phyloP scores from a whole-genome alignment of 257 asterid species.

The Pogostemon cablin region DNA sequence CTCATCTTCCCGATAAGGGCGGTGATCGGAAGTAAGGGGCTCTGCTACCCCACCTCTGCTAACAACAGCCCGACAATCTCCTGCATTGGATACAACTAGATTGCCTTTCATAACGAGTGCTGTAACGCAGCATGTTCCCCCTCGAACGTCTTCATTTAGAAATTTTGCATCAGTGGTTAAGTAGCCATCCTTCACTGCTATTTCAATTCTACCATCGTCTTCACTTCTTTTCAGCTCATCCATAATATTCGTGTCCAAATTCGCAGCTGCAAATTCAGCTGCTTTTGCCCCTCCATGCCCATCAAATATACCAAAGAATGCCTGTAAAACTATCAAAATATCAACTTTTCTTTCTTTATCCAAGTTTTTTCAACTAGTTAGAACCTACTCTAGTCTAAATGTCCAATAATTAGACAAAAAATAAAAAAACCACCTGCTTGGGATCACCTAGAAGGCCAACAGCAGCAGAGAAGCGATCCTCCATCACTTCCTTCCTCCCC shows the following conservation, averaged over 20 bases:
- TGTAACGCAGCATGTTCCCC: slow-evolving; percentile 81
- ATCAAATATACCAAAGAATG: slow-evolving; percentile 71
- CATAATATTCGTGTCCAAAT: slow-evolving; percentile 50
- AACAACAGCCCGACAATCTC: slow-evolving; percentile 81
- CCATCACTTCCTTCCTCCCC: slow-evolving; percentile 78
- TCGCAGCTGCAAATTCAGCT: slow-evolving; percentile 69
- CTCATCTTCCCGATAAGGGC: slow-evolving; percentile 68
- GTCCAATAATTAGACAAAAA: background rate
- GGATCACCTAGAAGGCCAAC: slow-evolving; percentile 48
- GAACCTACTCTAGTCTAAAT: too few relatives aligned
- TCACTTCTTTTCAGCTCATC: slow-evolving; percentile 36
- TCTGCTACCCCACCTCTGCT: slow-evolving; percentile 68
- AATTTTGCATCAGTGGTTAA: slow-evolving; percentile 68
- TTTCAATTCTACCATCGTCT: slow-evolving; percentile 22
- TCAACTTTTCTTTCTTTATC: background rate
- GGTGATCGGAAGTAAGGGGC: slow-evolving; percentile 77
- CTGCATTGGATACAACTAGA: slow-evolving; percentile 76
- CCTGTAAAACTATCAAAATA: slow-evolving; percentile 41
- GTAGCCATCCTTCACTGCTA: slow-evolving; percentile 69
- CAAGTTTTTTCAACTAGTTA: background rate
- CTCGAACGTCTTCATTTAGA: slow-evolving; percentile 51
- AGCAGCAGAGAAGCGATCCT: slow-evolving; percentile 73
- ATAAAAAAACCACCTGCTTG: slow-evolving; percentile 47
- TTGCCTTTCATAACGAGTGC: slow-evolving; percentile 64
- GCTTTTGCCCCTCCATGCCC: slow-evolving; percentile 86